A percentile compares a stretch with the other conserved stretches of the same genome.
Evolutionary conservation across 768 basidiomycete species (phyloP).

Genomic region (Phaeotremella skinneri): DNA sequence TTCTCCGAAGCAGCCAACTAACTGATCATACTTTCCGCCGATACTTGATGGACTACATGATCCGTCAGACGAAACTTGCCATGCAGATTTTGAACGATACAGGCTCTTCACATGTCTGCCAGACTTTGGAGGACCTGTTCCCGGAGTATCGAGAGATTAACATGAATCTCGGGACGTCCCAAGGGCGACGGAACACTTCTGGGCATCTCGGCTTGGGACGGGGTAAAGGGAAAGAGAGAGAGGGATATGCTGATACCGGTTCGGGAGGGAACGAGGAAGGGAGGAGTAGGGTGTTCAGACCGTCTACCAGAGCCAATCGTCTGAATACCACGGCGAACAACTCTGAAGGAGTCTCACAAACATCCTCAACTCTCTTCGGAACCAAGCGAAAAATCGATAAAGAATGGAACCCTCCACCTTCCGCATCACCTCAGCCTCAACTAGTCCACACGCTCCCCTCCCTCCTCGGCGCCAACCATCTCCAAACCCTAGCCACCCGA

Average conservation of each 20-base stretch:
- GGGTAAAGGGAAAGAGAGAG: constrained; percentile 8
- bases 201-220: too few species aligned
- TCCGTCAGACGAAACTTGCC: constrained; percentile 17
- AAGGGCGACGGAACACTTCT: too few species aligned
- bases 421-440: too few species aligned
- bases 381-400: background rate
- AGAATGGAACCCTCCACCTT: constrained; percentile 22
- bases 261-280: too few species aligned
- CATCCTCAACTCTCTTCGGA: background rate
- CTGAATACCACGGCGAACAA: background rate
- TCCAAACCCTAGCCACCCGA: constrained; percentile 27
- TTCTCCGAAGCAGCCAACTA: constrained; percentile 31
- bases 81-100: constrained; percentile 1
- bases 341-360: background rate
- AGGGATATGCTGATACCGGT: background rate
- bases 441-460: constrained; percentile 13
- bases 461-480: constrained; percentile 21
- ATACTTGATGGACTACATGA: constrained; percentile 44
- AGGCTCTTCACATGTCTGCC: background rate
- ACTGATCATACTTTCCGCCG: constrained; percentile 42
- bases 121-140: constrained; percentile 16
- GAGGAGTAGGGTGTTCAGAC: background rate
- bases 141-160: constrained; percentile 22
- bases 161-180: too few species aligned
- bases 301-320: constrained; percentile 6